phyloP scores from a whole-genome alignment of 1,284 basidiomycete genomes.

The Austropuccinia psidii region DNA sequence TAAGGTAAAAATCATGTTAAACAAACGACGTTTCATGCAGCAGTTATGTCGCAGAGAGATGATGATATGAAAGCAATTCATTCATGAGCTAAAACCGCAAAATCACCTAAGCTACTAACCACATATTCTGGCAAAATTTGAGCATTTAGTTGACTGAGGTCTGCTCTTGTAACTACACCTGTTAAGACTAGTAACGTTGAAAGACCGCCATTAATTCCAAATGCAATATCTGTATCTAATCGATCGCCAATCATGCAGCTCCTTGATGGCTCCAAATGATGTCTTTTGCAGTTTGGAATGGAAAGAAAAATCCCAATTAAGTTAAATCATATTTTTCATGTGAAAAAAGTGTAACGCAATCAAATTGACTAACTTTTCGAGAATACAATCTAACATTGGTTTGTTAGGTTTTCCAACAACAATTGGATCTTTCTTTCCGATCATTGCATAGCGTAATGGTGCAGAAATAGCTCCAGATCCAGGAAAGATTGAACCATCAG shows the following conservation, averaged over 20 bases:
- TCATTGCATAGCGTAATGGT: conserved; percentile 67
- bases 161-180: conserved; percentile 73
- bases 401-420: conserved; percentile 84
- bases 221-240: conserved; percentile 86
- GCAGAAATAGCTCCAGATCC: conserved; percentile 71
- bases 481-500: conserved; percentile 34
- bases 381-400: conserved; percentile 90
- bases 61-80: no score
- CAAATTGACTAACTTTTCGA: conserved; percentile 67
- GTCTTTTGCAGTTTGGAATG: conserved; percentile 51
- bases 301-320: neutral
- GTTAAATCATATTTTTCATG: neutral
- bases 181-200: conserved; percentile 84
- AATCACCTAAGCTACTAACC: conserved; percentile 67
- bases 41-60: no score
- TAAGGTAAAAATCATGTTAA: no score
- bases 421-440: conserved; percentile 58
- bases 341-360: neutral
- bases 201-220: conserved; percentile 76
- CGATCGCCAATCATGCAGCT: conserved; percentile 96
- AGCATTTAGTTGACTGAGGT: conserved; percentile 63
- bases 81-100: conserved; percentile 50
- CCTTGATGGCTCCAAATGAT: conserved; percentile 69
- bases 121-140: conserved; percentile 74
- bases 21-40: no score